Percentiles rank a stretch among this genome's conserved stretches.
These are phyloP conservation scores for Kandelia obovata DNA, from an alignment of 345 rosid genomes.

Conservation along the genomic window DNA sequence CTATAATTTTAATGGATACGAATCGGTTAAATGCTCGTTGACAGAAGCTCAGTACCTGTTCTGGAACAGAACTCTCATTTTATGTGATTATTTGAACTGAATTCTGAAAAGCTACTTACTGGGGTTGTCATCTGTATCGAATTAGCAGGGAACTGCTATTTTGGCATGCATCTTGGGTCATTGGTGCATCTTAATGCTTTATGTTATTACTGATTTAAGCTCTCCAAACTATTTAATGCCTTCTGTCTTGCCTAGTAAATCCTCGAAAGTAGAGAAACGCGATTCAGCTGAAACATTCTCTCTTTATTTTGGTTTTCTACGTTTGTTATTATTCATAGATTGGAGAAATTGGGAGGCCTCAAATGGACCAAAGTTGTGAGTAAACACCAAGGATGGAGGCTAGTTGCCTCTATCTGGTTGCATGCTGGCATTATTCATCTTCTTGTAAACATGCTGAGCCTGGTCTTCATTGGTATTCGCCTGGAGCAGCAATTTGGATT, in stretches of 20 bases:
- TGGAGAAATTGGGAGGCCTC: constrained; percentile 27
- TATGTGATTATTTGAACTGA: too few relatives aligned
- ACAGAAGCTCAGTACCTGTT: neutral
- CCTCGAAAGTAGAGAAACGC: neutral
- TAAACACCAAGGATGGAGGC: constrained; percentile 29
- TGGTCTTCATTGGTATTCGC: constrained; percentile 28
- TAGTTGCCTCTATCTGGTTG: constrained; percentile 28
- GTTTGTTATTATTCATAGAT: neutral
- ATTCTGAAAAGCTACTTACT: too few relatives aligned
- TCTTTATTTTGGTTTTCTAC: neutral
- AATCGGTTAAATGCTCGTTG: too few relatives aligned
- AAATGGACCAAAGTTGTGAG: constrained; percentile 17
- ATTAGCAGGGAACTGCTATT: too few relatives aligned
- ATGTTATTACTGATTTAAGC: too few relatives aligned
- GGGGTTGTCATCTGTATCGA: too few relatives aligned
- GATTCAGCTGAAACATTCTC: neutral
- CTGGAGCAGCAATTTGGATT: constrained; percentile 34
- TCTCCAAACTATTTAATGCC: too few relatives aligned
- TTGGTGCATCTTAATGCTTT: too few relatives aligned
- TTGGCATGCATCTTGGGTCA: too few relatives aligned
- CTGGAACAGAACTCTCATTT: neutral
- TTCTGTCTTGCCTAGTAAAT: too few relatives aligned
- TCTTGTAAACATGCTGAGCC: constrained; percentile 26
- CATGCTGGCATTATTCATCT: constrained; percentile 33
- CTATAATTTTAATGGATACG: too few relatives aligned